A percentile compares a stretch with the other conserved stretches of the same genome.
Conservation (phyloP, 1,284 basidiomycete genomes). For the Irpex lacteus region DNA sequence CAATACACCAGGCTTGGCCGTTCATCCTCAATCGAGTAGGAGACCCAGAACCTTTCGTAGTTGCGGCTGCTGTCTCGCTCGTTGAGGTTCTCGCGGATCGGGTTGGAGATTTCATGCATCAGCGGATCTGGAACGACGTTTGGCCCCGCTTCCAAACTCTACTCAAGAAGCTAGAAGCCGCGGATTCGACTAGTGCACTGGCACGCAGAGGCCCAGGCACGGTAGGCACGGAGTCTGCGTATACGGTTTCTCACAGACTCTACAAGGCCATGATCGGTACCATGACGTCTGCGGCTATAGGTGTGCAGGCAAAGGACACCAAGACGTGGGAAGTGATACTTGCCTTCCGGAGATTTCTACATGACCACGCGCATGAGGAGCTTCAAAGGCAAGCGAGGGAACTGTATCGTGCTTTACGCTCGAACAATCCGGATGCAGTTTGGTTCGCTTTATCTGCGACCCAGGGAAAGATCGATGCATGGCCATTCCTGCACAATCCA, state of each 20-base stretch:
- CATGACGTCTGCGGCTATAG: constrained; percentile 61
- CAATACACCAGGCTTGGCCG: constrained; percentile 86
- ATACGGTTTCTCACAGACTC: constrained; percentile 75
- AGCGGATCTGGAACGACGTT: constrained; percentile 82
- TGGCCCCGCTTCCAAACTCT: constrained; percentile 80
- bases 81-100: constrained; percentile 66
- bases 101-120: constrained; percentile 81
- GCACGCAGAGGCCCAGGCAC: constrained; percentile 46
- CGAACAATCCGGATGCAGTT: constrained; percentile 73
- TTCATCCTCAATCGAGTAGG: constrained; percentile 80
- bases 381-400: constrained; percentile 64
- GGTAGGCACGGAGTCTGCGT: constrained; percentile 65
- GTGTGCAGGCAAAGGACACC: constrained; percentile 67
- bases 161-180: constrained; percentile 53
- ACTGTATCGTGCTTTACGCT: constrained; percentile 60
- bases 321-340: constrained; percentile 79
- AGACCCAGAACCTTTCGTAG: constrained; percentile 75
- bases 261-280: constrained; percentile 72
- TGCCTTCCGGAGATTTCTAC: constrained; percentile 73
- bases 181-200: constrained; percentile 64
- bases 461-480: constrained; percentile 36
- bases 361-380: constrained; percentile 63
- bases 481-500: constrained; percentile 47
- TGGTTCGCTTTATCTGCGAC: constrained; percentile 76
- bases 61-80: constrained; percentile 68